Evolutionary conservation across 805 yeast genomes (phyloP).

Genomic region (Jamesozyma piceae): DNA sequence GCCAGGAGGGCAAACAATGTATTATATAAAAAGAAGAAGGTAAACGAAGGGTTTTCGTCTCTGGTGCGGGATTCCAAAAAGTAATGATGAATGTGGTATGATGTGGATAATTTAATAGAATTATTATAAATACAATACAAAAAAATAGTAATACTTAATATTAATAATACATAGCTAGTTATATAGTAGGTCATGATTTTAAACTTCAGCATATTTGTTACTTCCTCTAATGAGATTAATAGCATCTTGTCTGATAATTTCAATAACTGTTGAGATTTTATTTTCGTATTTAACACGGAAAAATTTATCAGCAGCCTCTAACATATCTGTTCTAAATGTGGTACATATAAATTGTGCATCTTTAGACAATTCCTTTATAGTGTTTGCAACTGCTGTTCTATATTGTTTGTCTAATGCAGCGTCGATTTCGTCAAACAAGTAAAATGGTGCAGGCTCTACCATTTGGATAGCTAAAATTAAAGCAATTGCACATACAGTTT

Average conservation of each 20-base stretch:
- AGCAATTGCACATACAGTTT: conserved; percentile 92
- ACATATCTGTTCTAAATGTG: conserved; percentile 89
- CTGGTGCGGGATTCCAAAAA: conserved; percentile 37
- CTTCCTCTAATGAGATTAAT: conserved; percentile 69
- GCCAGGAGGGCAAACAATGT: conserved; percentile 35
- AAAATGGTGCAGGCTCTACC: conserved; percentile 96
- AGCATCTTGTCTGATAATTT: conserved; percentile 65
- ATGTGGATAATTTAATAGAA: background rate
- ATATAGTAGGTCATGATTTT: background rate
- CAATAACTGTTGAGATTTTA: conserved; percentile 69
- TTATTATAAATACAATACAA: background rate
- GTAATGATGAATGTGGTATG: background rate
- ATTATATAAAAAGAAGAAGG: conserved; percentile 26
- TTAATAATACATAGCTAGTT: no score
- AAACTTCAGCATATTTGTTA: conserved; percentile 23
- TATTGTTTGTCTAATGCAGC: conserved; percentile 92
- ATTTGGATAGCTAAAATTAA: conserved; percentile 86
- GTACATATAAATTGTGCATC: conserved; percentile 91
- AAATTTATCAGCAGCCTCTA: conserved; percentile 75
- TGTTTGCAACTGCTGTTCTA: conserved; percentile 72
- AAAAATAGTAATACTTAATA: background rate
- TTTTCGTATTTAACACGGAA: conserved; percentile 81
- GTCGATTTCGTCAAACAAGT: conserved; percentile 91
- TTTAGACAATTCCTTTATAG: conserved; percentile 55
- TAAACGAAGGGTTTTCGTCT: conserved; percentile 34